Evolutionary conservation across 2,329 filamentous ascomycete genomes (phyloP).

Genomic region (Cadophora malorum): DNA sequence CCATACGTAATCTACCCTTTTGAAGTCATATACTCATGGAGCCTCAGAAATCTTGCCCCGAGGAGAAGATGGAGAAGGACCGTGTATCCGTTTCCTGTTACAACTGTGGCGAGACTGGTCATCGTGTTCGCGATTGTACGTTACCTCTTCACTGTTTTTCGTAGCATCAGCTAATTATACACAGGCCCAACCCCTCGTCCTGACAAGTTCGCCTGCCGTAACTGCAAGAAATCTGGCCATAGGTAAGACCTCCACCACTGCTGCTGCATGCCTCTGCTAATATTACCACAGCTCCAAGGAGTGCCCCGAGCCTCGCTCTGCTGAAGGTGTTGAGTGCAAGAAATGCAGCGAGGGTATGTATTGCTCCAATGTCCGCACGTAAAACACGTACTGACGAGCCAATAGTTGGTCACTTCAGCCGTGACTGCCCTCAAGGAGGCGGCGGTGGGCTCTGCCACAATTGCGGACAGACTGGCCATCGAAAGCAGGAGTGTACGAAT

Average conservation of each 20-base stretch:
- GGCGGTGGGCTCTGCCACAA: slow-evolving; percentile 57
- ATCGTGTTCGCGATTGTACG: slow-evolving; percentile 74
- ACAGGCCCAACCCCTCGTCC: slow-evolving; percentile 62
- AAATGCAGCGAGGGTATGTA: slow-evolving; percentile 44
- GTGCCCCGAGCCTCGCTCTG: slow-evolving; percentile 53
- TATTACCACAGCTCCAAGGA: slow-evolving; percentile 37
- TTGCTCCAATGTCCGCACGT: background rate
- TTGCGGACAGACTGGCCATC: slow-evolving; percentile 47
- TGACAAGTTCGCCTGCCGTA: slow-evolving; percentile 71
- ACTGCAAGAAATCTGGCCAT: slow-evolving; percentile 60
- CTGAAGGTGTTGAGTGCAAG: slow-evolving; percentile 46
- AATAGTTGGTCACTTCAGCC: slow-evolving; percentile 66
- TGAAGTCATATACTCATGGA: background rate
- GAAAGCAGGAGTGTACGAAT: slow-evolving; percentile 31
- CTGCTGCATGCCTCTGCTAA: background rate
- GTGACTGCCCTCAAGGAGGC: slow-evolving; percentile 69
- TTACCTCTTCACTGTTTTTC: slow-evolving; percentile 23
- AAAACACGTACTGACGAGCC: slow-evolving; percentile 38
- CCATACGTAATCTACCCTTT: background rate
- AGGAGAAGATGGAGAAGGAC: slow-evolving; percentile 60
- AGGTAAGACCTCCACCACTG: background rate
- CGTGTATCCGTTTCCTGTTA: slow-evolving; percentile 61
- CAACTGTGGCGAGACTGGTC: slow-evolving; percentile 69
- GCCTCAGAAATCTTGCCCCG: slow-evolving; percentile 61
- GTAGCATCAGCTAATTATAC: background rate